Base-by-base conservation (phyloP, 2,329 filamentous ascomycete genomes). In the Corynespora cassiicola region DNA sequence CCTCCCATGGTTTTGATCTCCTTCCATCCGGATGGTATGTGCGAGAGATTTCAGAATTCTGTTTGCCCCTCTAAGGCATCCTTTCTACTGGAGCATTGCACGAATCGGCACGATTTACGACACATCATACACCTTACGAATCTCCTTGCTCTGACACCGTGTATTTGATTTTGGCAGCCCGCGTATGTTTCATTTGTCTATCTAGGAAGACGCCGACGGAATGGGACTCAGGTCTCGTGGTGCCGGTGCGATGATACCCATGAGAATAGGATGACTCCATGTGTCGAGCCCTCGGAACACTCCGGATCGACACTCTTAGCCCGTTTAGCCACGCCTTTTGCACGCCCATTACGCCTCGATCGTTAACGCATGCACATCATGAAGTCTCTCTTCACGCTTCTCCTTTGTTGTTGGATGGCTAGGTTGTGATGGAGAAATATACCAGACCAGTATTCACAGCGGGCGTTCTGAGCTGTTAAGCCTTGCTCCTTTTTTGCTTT, bases 181-280 rank as follows among this genome's bases (percentile, higher is more conserved):
- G 41, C 28, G 31, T 43, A 38, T 37, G 31, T 41, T 45, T 45
- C 24, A 25, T 21, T 33, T 45, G 39, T 23, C 32, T 45, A 44
- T 42, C 30, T 40, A 23, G 36, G 23, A 39, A 44, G 36, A 38
- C 34, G 49, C 52, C 41, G 47, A 54, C 41, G 56, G 54, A 53
- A 45, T 25, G 29, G 17, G 16, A 9, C 11, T 18, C 47, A 48
- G 44, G 51, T 45, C 39, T 42, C 30, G 38, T 46, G 35, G 54
- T 50, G 45, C 52, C 45, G 34, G 52, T 61, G 59, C 54, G 50
- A 59, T 56, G 58, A 62, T 62, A 61, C 58, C 58, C 51, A 56
- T 52, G 46, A 53, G 56, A 52, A 50, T 45, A 44, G 36, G 45
- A 47, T 24, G 36, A 36, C 45, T 48, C 47, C n/a, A n/a, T 36